Conservation (phyloP, 805 yeast genomes). For the Barnettozyma botsteinii region DNA sequence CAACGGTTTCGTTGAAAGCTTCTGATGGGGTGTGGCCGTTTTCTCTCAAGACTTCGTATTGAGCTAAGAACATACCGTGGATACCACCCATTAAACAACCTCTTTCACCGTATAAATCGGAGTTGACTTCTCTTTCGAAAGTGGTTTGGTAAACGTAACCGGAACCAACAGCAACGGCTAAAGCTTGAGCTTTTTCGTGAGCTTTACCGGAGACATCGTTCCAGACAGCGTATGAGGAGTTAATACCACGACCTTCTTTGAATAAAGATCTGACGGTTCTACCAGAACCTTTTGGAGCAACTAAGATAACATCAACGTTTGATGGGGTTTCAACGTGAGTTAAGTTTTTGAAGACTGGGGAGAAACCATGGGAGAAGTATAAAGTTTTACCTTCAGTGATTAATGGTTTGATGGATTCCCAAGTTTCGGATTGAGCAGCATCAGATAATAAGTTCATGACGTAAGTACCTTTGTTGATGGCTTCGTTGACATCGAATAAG, state of each 20-base stretch:
- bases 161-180: slow-evolving; percentile 98
- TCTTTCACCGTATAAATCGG: slow-evolving; percentile 99
- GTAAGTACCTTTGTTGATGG: slow-evolving; percentile 85
- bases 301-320: slow-evolving; percentile 93
- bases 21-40: slow-evolving; percentile 99
- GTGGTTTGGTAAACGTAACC: slow-evolving; percentile 99
- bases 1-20: slow-evolving; percentile 99
- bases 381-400: slow-evolving; percentile 96
- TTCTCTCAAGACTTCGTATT: slow-evolving; percentile 99
- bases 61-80: slow-evolving; percentile 99
- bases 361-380: slow-evolving; percentile 99
- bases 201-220: slow-evolving; percentile 99
- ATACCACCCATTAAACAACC: slow-evolving; percentile 99
- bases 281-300: slow-evolving; percentile 99
- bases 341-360: slow-evolving; percentile 97
- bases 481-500: slow-evolving; percentile 92
- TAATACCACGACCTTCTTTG: slow-evolving; percentile 99
- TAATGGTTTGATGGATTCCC: slow-evolving; percentile 82
- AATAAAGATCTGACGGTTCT: slow-evolving; percentile 98
- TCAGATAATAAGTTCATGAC: slow-evolving; percentile 97
- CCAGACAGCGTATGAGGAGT: slow-evolving; percentile 99
- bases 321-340: slow-evolving; percentile 95
- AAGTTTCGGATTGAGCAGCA: slow-evolving; percentile 99
- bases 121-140: slow-evolving; percentile 97
- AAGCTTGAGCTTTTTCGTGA: slow-evolving; percentile 97